Base-by-base conservation (phyloP, 2,329 filamentous ascomycete species). In the Colletotrichum gigasporum region DNA sequence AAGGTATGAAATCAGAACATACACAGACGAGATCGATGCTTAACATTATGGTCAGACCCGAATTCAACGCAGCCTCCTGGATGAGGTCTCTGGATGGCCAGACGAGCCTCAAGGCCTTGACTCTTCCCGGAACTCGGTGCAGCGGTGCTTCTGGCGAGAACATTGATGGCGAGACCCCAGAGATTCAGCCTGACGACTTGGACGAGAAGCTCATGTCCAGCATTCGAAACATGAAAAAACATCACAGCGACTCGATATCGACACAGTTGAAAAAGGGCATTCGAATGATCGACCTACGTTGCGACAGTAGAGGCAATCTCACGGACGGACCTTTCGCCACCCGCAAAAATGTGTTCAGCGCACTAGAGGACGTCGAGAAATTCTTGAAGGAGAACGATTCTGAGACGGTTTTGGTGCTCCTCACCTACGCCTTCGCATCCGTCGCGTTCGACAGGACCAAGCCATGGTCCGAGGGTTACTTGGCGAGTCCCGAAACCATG, bases 351-450 rank as follows among this genome's bases (percentile, higher is more conserved):
- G 6, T 62, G 18, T 51, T 48, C 0, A 16, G 32, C 52, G 41
- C 35, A 2, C 26, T 62, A 5, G 41, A 41, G 18, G 11, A 37
- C 1, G 32, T 57, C n/a, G 50, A 41, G 3, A 12, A 2, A 3
- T 62, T 62, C 0, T 28, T 62, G 2, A 14, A 20, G 18, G 35
- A 12, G 0, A 24, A 62, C 12, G 0, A 18, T 2, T 6, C 18
- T 0, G 58, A 62, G 20, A 32, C 34, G 0, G 58, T 62, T 26
- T 6, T 57, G 18, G 35, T 57, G 3, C 14, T 56, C 3, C 32
- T 62, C 5, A 62, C 42, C n/a, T 55, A 34, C 14, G 56, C 58
- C 3, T 62, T 39, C 16, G 37, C 35, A 3, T 32, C 52, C 22
- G 52, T 18, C 16, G 26, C 8, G 9, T 42, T 28, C 26, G 52